Conservation (phyloP, 768 basidiomycete species). For the Boletus pseudopeckii region DNA sequence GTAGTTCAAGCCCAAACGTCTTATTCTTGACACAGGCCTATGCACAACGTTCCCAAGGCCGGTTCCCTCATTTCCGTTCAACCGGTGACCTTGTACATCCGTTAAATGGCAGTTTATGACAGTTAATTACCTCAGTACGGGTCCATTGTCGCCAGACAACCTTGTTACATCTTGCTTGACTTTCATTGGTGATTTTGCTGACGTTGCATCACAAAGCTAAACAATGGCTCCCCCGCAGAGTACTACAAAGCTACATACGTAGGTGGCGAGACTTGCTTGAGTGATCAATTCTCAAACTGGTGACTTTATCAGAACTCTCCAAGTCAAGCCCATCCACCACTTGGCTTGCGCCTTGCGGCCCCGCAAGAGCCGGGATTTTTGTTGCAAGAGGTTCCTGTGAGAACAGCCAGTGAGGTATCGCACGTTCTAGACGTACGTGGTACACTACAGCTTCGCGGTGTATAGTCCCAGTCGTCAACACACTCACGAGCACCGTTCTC, state of each 20-base stretch:
- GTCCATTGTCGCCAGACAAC: background rate
- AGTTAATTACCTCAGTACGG: background rate
- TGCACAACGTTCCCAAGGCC: background rate
- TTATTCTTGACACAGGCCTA: background rate
- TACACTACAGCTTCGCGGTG: background rate
- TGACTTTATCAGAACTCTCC: slow-evolving; percentile 53
- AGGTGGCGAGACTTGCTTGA: slow-evolving; percentile 24
- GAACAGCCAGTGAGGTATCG: slow-evolving; percentile 70
- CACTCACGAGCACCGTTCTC: background rate
- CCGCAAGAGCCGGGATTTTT: slow-evolving; percentile 77
- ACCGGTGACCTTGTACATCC: background rate
- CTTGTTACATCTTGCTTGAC: background rate
- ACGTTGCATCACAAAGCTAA: slow-evolving; percentile 43
- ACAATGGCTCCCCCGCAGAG: slow-evolving; percentile 50
- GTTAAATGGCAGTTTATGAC: background rate
- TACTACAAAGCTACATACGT: slow-evolving; percentile 70
- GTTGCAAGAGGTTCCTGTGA: slow-evolving; percentile 68
- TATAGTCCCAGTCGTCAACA: background rate
- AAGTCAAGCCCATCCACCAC: slow-evolving; percentile 61
- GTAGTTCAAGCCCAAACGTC: background rate
- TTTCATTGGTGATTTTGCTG: slow-evolving; percentile 4
- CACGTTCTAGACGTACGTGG: slow-evolving; percentile 64
- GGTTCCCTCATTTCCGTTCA: background rate
- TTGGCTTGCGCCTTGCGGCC: slow-evolving; percentile 60
- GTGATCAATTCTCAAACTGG: background rate